Conservation (phyloP, 257 asterid species). For the Anisodus acutangulus region DNA sequence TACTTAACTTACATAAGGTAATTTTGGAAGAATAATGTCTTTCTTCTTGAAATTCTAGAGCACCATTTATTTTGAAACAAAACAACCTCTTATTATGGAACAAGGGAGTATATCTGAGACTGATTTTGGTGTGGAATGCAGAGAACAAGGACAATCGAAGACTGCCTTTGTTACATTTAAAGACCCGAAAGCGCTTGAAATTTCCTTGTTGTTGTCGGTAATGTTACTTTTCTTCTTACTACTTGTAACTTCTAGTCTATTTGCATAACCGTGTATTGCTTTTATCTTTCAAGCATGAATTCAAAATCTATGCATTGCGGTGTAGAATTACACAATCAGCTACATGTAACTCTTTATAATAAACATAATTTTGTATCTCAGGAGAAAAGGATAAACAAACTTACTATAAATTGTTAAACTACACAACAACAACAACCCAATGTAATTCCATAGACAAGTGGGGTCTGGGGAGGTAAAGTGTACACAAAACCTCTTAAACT, state of each 20-base stretch:
- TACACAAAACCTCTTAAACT: neutral
- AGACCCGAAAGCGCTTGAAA: conserved; percentile 90
- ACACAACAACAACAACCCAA: too few relatives aligned
- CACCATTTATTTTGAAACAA: too few relatives aligned
- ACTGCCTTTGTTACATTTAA: conserved; percentile 87
- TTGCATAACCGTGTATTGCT: neutral
- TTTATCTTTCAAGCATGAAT: neutral
- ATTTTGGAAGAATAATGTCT: too few relatives aligned
- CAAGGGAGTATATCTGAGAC: too few relatives aligned
- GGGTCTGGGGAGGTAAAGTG: too few relatives aligned
- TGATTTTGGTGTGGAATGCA: conserved; percentile 44
- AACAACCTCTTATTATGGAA: too few relatives aligned
- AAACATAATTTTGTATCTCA: neutral
- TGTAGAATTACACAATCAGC: neutral
- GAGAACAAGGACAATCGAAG: conserved; percentile 68
- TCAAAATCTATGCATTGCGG: neutral
- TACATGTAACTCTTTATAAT: neutral
- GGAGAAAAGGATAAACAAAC: neutral
- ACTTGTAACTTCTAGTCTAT: neutral
- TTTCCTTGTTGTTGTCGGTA: conserved; percentile 89
- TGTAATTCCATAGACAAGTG: too few relatives aligned
- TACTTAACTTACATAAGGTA: too few relatives aligned
- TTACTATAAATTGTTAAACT: neutral
- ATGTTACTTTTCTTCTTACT: neutral
- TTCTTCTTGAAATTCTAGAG: too few relatives aligned